Base-by-base conservation (phyloP, 306 rosid genomes). In the Chamaecrista fasciculata region DNA sequence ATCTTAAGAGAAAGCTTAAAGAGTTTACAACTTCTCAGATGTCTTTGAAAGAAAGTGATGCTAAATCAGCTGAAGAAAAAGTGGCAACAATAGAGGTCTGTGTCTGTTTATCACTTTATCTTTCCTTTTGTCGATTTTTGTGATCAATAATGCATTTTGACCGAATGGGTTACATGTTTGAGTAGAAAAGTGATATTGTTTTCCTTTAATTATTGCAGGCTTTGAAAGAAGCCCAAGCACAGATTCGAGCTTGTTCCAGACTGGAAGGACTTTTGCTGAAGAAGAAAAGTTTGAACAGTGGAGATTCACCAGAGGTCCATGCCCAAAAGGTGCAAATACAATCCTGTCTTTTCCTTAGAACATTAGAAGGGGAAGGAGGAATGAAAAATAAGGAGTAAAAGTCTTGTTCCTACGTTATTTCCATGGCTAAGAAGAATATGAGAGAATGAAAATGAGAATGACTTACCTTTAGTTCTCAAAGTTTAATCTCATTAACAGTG, bases 301-400 rank as follows among this genome's bases (percentile, higher is more conserved):
- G 99, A 78, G 97, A 95, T 66, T 78, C 95, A 72, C 75, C 91
- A 2, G 97, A 91, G 71, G 67, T 87, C 76, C 95, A 95, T 83
- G 87, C 95, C 65, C 97, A 89, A 57, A 95, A 91, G 96, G 99
- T 95, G 71, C 21, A 66, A 50, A 97, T 95, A 73, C 21, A 66
- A 50, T 53, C 74, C 44, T 65, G 42, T 69, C 15, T 57, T 57
- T 36, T 56, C 53, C 16, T 46, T 44, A 64, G 53, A 12, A 59
- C 46, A 18, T 62, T 62, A 46, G 67, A 52, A 69, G 16, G 49
- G 61, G 42, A 39, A 56, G 52, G 64, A 60, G 16, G 36, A 48
- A 37, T 65, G 44, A 66, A 52, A 52, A 61, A 67, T 66, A 10
- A 36, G 68, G 47, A 47, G 21, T 53, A 4, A 56, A 67, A 29